phyloP scores from a whole-genome alignment of 768 basidiomycete genomes.

The Mycena haematopus region DNA sequence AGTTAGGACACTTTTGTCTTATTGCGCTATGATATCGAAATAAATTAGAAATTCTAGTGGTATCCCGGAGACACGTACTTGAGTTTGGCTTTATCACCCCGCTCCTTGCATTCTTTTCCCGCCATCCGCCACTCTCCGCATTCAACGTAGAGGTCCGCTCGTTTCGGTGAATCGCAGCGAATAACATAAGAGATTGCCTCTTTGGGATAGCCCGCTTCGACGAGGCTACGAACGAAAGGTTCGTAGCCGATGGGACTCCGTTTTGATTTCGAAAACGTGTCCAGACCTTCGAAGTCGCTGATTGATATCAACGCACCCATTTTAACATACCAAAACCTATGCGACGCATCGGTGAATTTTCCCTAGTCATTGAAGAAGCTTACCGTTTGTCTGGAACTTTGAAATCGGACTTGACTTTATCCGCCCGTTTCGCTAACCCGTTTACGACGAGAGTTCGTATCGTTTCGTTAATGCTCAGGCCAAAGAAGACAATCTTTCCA shows the following conservation, averaged over 20 bases:
- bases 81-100: constrained; percentile 82
- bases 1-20: constrained; percentile 77
- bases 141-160: constrained; percentile 86
- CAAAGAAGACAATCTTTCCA: constrained; percentile 81
- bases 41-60: constrained; percentile 14
- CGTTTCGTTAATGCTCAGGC: constrained; percentile 86
- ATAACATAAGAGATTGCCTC: constrained; percentile 82
- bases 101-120: constrained; percentile 88
- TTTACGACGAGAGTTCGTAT: constrained; percentile 79
- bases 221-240: constrained; percentile 81
- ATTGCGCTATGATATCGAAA: constrained; percentile 59
- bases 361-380: constrained; percentile 23
- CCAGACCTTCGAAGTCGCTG: constrained; percentile 86
- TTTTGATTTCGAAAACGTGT: constrained; percentile 84
- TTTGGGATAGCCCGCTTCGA: constrained; percentile 72
- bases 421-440: constrained; percentile 85
- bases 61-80: constrained; percentile 63
- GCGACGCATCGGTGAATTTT: constrained; percentile 8
- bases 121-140: constrained; percentile 93
- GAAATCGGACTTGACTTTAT: constrained; percentile 88
- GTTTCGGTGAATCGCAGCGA: constrained; percentile 82
- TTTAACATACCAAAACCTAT: constrained; percentile 94
- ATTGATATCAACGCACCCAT: constrained; percentile 80
- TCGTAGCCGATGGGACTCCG: constrained; percentile 97
- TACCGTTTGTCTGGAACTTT: constrained; percentile 95